phyloP scores from a whole-genome alignment of 23 red algal genomes.

The Gracilariopsis chorda region DNA sequence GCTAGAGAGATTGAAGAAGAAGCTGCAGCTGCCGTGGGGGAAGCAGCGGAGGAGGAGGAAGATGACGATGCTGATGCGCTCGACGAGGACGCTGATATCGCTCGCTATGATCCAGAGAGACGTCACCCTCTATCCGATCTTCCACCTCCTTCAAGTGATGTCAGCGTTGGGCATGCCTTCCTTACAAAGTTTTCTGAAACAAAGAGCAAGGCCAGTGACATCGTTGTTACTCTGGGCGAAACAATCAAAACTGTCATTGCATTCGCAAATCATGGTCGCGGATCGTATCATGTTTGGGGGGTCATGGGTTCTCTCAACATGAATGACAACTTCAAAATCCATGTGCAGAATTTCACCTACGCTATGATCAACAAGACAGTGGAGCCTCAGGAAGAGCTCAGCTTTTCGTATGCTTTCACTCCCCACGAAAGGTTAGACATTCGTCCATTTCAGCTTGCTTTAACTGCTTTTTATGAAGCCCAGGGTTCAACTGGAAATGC shows the following conservation, averaged over 20 bases:
- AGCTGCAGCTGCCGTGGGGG: constrained; percentile 57
- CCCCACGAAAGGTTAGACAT: constrained; percentile 68
- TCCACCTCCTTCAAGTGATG: constrained; percentile 32
- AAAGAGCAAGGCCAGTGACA: not conserved
- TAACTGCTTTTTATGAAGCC: constrained; percentile 79
- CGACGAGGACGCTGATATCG: constrained; percentile 55
- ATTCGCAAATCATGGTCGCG: constrained; percentile 37
- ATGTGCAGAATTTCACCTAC: constrained; percentile 79
- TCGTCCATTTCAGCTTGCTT: constrained; percentile 53
- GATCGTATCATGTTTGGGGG: constrained; percentile 59
- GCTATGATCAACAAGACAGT: constrained; percentile 63
- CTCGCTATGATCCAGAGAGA: constrained; percentile 28
- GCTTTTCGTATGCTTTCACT: constrained; percentile 63
- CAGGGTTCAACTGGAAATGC: constrained; percentile 24
- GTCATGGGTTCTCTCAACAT: constrained; percentile 73
- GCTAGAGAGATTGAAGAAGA: constrained; percentile 43
- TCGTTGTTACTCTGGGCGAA: constrained; percentile 43
- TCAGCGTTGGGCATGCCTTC: constrained; percentile 37
- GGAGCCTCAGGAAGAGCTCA: constrained; percentile 17
- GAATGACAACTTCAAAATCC: constrained; percentile 22
- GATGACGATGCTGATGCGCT: constrained; percentile 57
- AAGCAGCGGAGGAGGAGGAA: constrained; percentile 52
- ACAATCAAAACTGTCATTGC: constrained; percentile 27
- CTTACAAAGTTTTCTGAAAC: not conserved
- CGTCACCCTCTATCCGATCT: constrained; percentile 54